phyloP scores from a whole-genome alignment of 2,329 filamentous ascomycete genomes.

The Thielaviopsis euricoi region DNA sequence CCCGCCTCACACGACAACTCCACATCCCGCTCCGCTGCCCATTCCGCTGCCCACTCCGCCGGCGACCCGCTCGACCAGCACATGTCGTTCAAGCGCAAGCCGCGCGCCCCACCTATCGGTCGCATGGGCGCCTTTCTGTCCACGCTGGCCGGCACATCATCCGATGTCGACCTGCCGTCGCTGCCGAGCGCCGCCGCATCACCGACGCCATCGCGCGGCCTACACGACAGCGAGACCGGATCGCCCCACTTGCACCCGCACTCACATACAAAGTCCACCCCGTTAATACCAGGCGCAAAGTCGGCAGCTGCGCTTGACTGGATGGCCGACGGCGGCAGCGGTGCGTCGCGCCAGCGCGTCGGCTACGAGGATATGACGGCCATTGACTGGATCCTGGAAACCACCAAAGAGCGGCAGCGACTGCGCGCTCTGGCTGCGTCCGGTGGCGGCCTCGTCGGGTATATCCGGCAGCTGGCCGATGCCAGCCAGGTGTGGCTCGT shows the following conservation, averaged over 20 bases:
- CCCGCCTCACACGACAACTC: constrained; percentile 22
- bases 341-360: constrained; percentile 42
- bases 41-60: constrained; percentile 30
- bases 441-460: constrained; percentile 52
- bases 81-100: constrained; percentile 57
- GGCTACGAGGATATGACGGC: constrained; percentile 93
- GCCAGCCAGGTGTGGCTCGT: constrained; percentile 85
- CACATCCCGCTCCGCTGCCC: constrained; percentile 18
- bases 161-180: constrained; percentile 14
- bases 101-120: constrained; percentile 29
- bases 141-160: constrained; percentile 23
- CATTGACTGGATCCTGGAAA: constrained; percentile 99
- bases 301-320: constrained; percentile 48
- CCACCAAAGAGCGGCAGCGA: constrained; percentile 85
- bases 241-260: background rate
- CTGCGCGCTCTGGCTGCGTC: constrained; percentile 58
- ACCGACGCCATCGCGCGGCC: background rate
- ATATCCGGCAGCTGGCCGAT: constrained; percentile 58
- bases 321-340: constrained; percentile 74
- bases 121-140: constrained; percentile 23
- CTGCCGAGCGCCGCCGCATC: background rate
- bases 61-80: constrained; percentile 29
- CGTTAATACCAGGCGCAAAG: constrained; percentile 21
- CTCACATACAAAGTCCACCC: background rate
- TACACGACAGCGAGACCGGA: background rate